Evolutionary conservation across 495 filamentous ascomycete genomes (phyloP).

Genomic region (Delitschia confertaspora): DNA sequence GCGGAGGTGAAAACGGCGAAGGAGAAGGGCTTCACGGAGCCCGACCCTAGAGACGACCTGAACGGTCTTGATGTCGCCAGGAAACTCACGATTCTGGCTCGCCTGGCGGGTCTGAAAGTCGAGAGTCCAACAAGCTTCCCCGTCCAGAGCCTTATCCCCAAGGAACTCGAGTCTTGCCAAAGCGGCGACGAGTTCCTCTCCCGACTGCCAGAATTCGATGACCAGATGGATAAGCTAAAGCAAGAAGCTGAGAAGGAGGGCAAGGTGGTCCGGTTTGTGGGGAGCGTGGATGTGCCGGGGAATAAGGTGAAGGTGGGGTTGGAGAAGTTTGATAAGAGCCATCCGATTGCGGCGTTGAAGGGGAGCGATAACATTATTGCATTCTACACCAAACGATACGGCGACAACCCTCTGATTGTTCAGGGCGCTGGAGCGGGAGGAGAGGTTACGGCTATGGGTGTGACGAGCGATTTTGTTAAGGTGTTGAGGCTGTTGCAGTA

Average conservation of each 20-base stretch:
- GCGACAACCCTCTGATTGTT: constrained; percentile 77
- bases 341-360: constrained; percentile 85
- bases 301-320: constrained; percentile 79
- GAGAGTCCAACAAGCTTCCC: constrained; percentile 75
- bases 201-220: constrained; percentile 66
- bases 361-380: constrained; percentile 97
- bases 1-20: constrained; percentile 83
- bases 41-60: constrained; percentile 89
- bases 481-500: constrained; percentile 46
- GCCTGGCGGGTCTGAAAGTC: constrained; percentile 68
- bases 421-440: constrained; percentile 92
- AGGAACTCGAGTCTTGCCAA: constrained; percentile 61
- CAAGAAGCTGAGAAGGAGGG: constrained; percentile 66
- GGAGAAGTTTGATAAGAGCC: constrained; percentile 51
- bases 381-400: constrained; percentile 94
- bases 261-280: constrained; percentile 90
- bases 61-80: constrained; percentile 93
- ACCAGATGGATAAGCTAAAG: constrained; percentile 75
- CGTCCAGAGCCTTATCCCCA: constrained; percentile 82
- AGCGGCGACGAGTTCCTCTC: constrained; percentile 76
- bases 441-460: constrained; percentile 94
- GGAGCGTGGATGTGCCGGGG: constrained; percentile 72
- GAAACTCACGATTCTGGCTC: constrained; percentile 90
- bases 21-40: constrained; percentile 93
- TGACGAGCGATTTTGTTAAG: constrained; percentile 80